A percentile compares a stretch with the other conserved stretches of the same genome.
Evolutionary conservation across 257 asterid genomes (phyloP).

Genomic region (Perilla frutescens): DNA sequence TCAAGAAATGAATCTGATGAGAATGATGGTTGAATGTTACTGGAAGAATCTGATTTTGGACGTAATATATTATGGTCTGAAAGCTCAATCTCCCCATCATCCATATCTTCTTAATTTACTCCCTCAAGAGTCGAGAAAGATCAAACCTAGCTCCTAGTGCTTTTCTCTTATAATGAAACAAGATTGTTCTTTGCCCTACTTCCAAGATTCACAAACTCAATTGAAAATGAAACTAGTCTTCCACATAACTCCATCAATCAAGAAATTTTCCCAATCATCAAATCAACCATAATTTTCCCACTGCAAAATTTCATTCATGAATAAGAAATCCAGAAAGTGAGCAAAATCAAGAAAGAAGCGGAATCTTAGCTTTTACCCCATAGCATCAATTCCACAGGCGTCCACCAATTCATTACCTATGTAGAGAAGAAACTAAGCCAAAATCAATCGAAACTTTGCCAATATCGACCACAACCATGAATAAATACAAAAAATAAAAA

Average conservation of each 20-base stretch:
- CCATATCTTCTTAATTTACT: conserved; percentile 35
- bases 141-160: neutral
- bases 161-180: conserved; percentile 2
- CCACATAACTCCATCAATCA: conserved; percentile 7
- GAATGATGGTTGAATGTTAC: conserved; percentile 41
- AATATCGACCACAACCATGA: neutral
- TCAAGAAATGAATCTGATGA: conserved; percentile 53
- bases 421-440: conserved; percentile 15
- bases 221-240: neutral
- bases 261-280: neutral
- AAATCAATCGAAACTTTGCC: conserved; percentile 4
- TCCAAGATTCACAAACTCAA: neutral
- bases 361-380: conserved; percentile 18
- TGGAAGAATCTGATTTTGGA: conserved; percentile 46
- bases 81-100: conserved; percentile 50
- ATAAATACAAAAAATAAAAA: neutral
- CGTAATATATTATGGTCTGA: conserved; percentile 26
- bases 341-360: conserved; percentile 22
- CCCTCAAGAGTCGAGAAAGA: conserved; percentile 1
- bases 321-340: conserved; percentile 21
- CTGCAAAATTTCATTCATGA: conserved; percentile 24
- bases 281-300: neutral
- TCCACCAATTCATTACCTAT: conserved; percentile 26
- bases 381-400: conserved; percentile 24
- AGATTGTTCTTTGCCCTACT: neutral